Conservation (phyloP, 495 filamentous ascomycete genomes). For the Hypoxylon perforatum region DNA sequence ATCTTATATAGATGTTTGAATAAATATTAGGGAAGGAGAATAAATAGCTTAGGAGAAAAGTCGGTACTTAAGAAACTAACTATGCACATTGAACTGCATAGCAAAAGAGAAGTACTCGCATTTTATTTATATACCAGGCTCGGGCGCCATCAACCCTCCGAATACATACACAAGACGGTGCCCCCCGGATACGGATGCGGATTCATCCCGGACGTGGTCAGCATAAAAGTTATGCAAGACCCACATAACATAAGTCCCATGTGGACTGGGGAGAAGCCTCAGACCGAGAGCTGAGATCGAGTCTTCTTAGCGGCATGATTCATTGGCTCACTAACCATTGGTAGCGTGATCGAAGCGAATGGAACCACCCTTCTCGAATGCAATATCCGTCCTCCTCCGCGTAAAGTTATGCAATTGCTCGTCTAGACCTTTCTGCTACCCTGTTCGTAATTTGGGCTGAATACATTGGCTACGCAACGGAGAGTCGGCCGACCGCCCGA, state of each 20-base stretch:
- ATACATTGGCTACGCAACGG: background rate
- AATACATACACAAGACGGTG: background rate
- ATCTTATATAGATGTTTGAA: no score
- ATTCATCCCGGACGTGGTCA: conserved; percentile 16
- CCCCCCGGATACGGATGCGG: conserved; percentile 3
- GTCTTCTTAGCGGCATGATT: conserved; percentile 9
- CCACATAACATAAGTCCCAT: conserved; percentile 7
- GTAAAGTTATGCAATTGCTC: conserved; percentile 17
- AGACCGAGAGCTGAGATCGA: conserved; percentile 2
- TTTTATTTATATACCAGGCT: conserved; percentile 11
- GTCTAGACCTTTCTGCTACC: background rate
- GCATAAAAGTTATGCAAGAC: conserved; percentile 26
- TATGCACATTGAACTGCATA: background rate
- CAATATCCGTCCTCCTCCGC: conserved; percentile 1
- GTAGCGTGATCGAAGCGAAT: background rate
- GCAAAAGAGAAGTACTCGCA: background rate
- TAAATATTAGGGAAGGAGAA: no score
- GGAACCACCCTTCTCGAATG: background rate
- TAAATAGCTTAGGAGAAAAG: background rate
- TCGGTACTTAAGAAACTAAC: no score
- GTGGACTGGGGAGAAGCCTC: background rate
- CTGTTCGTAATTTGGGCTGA: background rate
- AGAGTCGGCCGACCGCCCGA: background rate
- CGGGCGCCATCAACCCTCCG: background rate
- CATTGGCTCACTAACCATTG: conserved; percentile 1